Evolutionary conservation across 2,329 filamentous ascomycete species (phyloP).

Genomic region (Colletotrichum zoysiae): DNA sequence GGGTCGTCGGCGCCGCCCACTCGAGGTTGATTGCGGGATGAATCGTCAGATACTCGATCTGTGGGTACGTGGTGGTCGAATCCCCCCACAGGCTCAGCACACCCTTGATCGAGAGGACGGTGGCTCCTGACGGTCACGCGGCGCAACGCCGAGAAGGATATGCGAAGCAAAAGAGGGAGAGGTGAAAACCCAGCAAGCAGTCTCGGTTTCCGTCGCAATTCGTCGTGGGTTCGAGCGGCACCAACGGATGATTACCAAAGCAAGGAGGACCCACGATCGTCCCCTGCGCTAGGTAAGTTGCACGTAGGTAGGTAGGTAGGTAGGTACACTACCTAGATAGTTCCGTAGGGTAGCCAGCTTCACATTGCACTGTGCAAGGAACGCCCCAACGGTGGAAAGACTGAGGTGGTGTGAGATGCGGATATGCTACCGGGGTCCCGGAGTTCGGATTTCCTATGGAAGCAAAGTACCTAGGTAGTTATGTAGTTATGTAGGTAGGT

Average conservation of each 20-base stretch:
- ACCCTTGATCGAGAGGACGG: neutral
- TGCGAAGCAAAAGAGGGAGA: neutral
- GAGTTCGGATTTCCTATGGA: neutral
- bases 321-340: neutral
- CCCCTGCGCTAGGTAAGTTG: neutral
- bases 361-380: conserved; percentile 6
- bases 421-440: conserved; percentile 8
- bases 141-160: conserved; percentile 16
- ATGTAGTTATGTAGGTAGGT: neutral
- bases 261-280: conserved; percentile 33
- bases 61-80: neutral
- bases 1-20: conserved; percentile 13
- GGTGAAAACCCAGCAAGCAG: neutral
- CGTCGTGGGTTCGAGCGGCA: conserved; percentile 8
- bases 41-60: conserved; percentile 4
- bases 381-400: conserved; percentile 11
- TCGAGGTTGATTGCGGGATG: conserved; percentile 3
- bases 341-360: neutral
- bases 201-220: conserved; percentile 15
- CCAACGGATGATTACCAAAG: conserved; percentile 32
- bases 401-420: neutral
- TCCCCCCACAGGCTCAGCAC: conserved; percentile 4
- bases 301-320: no score
- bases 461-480: neutral
- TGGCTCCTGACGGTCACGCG: neutral